Base-by-base conservation (phyloP, 306 rosid species). In the Rosa rugosa region DNA sequence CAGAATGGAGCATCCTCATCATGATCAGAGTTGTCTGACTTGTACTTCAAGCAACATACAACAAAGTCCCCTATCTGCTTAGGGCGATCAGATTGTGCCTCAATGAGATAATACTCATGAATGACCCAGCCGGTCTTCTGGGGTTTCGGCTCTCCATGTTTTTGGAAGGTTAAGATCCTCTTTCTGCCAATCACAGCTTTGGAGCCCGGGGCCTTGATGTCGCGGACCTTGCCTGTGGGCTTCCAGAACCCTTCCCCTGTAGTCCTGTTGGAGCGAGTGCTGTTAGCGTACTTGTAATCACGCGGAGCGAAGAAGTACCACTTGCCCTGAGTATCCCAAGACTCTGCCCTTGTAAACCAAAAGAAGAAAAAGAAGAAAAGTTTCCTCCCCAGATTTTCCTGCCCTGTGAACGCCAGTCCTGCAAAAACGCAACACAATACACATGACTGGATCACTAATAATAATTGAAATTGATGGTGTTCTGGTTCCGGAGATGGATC, bases 21-120 rank as follows among this genome's bases (percentile, higher is more conserved):
- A 27, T 38, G 45, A 20, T 14, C 62, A 74, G 16, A 74, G 11
- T 44, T 51, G 38, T 80, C 84, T 34, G 73, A 23, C 27, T 65
- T 82, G 44, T 62, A 75, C 62, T 53, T 86, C 77, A 92, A 69
- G 42, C 85, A 89, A 57, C 90, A 82, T 36, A 92, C 16, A 60
- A 57, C 77, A 74, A 56, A 40, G 9, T 74, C 69, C 25, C 6
- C 41, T 23, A 60, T 60, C 66, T 60, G 66, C 38, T 60, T 60
- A 60, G 40, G 66, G 11, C 8, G 17, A 60, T 60, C 38, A 60
- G 38, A 60, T 0, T 14, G 13, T 5, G 5, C 38, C 38, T 60
- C 8, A 60, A 25, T 60, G 66, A 25, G 66, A 11, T 23, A 60
- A 10, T 25, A 60, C 40, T 60, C 66, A 60, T 60, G 66, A 0